A percentile compares a stretch with the other conserved stretches of the same genome.
Conservation (phyloP, 352 stramenopile genomes). For the Phytophthora pistaciae region DNA sequence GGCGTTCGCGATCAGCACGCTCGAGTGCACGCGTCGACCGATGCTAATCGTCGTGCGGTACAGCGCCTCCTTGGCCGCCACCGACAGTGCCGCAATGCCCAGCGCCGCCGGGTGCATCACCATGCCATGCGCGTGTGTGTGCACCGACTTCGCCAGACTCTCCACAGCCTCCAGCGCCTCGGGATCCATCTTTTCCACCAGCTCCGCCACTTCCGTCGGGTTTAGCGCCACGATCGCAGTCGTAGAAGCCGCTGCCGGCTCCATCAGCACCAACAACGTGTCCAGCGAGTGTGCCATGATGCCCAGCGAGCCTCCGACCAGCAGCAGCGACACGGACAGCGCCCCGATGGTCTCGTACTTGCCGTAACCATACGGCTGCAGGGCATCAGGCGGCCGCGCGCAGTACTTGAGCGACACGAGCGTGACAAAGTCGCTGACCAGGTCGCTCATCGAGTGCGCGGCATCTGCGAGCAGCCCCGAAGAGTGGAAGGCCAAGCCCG, state of each 20-base stretch:
- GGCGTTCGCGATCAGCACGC: slow-evolving; percentile 95
- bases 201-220: slow-evolving; percentile 30
- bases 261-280: slow-evolving; percentile 59
- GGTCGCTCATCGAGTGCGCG: slow-evolving; percentile 94
- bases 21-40: slow-evolving; percentile 91
- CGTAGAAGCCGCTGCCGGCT: slow-evolving; percentile 24
- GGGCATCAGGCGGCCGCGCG: slow-evolving; percentile 91
- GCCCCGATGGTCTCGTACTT: slow-evolving; percentile 83
- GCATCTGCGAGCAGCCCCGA: slow-evolving; percentile 94
- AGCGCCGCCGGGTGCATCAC: slow-evolving; percentile 75
- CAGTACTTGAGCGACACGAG: slow-evolving; percentile 92
- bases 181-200: slow-evolving; percentile 39
- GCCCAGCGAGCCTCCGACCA: slow-evolving; percentile 68
- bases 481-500: slow-evolving; percentile 82
- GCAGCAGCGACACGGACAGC: slow-evolving; percentile 66
- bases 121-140: slow-evolving; percentile 34
- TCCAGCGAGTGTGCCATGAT: slow-evolving; percentile 81
- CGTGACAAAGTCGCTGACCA: slow-evolving; percentile 96
- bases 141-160: slow-evolving; percentile 21
- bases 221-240: slow-evolving; percentile 33
- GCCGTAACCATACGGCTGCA: slow-evolving; percentile 85
- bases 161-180: slow-evolving; percentile 30
- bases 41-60: slow-evolving; percentile 93
- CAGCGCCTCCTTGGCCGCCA: slow-evolving; percentile 93
- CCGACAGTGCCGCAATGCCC: slow-evolving; percentile 86